Conservation (phyloP, 768 basidiomycete species). For the Auriscalpium microsporum region DNA sequence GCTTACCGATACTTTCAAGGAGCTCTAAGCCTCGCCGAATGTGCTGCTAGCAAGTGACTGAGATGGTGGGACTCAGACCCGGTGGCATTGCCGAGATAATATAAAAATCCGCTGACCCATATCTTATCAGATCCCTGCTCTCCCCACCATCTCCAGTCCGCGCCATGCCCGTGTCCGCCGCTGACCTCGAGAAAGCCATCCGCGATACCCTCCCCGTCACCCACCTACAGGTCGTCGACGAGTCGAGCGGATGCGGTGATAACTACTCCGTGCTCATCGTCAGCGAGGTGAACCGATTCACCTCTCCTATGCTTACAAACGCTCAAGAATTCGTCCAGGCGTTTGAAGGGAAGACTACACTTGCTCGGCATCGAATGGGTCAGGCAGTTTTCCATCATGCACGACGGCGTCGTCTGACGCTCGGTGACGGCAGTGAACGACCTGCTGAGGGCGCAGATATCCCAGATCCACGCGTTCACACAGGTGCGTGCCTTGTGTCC, state of each 20-base stretch:
- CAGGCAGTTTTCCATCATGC: constrained; percentile 13
- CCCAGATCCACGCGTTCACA: constrained; percentile 82
- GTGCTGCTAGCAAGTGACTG: too few relatives aligned
- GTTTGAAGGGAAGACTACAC: constrained; percentile 74
- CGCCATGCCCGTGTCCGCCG: constrained; percentile 51
- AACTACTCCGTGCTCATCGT: constrained; percentile 70
- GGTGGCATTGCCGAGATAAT: neutral
- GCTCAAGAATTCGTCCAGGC: constrained; percentile 30
- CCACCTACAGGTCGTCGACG: constrained; percentile 68
- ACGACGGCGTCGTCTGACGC: neutral
- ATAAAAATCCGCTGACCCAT: neutral
- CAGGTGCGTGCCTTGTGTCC: constrained; percentile 43
- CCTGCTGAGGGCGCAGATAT: constrained; percentile 61
- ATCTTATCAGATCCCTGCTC: constrained; percentile 10
- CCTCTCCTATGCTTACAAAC: neutral
- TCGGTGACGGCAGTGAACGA: constrained; percentile 54
- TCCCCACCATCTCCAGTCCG: neutral
- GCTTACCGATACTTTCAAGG: too few relatives aligned
- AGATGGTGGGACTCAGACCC: too few relatives aligned
- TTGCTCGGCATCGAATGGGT: constrained; percentile 70
- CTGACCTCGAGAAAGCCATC: constrained; percentile 54
- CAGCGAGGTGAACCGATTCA: constrained; percentile 47
- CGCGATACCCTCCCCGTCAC: constrained; percentile 52
- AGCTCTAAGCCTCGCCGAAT: too few relatives aligned
- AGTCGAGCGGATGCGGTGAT: constrained; percentile 75